These are phyloP conservation scores for Pseudogymnoascus sp. DNA, from an alignment of 2,329 filamentous ascomycete genomes.

Conservation along the genomic window DNA sequence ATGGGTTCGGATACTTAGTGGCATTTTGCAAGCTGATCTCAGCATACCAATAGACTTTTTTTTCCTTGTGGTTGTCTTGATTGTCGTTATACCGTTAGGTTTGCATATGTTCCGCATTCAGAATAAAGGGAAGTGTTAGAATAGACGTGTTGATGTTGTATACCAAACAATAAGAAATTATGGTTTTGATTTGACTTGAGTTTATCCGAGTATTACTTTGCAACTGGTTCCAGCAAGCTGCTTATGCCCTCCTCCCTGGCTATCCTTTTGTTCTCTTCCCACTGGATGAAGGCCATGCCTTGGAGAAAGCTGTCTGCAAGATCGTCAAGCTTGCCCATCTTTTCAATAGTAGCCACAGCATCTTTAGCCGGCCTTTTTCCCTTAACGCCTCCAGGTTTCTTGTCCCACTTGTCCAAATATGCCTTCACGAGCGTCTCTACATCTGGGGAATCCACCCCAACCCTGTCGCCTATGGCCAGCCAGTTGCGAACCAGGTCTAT, in stretches of 20 bases:
- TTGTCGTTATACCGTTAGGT: background rate
- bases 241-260: conserved; percentile 19
- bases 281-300: conserved; percentile 66
- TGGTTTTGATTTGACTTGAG: background rate
- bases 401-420: conserved; percentile 29
- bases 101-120: background rate
- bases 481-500: conserved; percentile 52
- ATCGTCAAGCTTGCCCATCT: conserved; percentile 63
- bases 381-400: conserved; percentile 21
- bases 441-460: conserved; percentile 26
- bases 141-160: conserved; percentile 1
- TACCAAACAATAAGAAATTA: conserved; percentile 6
- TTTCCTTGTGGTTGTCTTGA: conserved; percentile 3
- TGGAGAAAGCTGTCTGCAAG: conserved; percentile 73
- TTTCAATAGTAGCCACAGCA: conserved; percentile 23
- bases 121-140: conserved; percentile 5
- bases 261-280: conserved; percentile 52
- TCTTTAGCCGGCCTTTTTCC: conserved; percentile 18
- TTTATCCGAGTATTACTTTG: background rate
- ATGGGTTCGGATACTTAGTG: background rate
- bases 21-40: background rate
- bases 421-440: conserved; percentile 29
- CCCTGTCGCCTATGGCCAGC: conserved; percentile 32
- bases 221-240: background rate
- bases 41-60: conserved; percentile 2